A percentile compares a stretch with the other conserved stretches of the same genome.
Evolutionary conservation across 2,329 filamentous ascomycete species (phyloP).

Genomic region (Fusarium sacchari): DNA sequence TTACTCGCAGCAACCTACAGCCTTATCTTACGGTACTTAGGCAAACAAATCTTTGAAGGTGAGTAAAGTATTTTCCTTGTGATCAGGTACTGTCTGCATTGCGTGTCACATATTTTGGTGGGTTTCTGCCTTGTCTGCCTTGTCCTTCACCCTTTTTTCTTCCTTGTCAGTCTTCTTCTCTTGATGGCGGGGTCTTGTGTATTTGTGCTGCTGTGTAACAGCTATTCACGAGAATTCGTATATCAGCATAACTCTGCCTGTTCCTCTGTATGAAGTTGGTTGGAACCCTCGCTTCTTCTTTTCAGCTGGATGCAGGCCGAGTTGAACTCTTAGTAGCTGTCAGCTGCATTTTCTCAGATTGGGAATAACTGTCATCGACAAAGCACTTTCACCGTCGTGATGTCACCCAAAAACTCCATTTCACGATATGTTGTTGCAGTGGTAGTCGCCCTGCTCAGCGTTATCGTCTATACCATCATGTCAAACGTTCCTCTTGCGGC

Average conservation of each 20-base stretch:
- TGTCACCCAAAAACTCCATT: conserved; percentile 9
- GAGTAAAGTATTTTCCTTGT: conserved; percentile 36
- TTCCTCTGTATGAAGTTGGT: neutral
- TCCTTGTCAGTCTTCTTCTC: neutral
- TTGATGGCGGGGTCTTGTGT: conserved; percentile 28
- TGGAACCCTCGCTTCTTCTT: neutral
- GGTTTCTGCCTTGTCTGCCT: conserved; percentile 35
- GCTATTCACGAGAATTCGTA: conserved; percentile 17
- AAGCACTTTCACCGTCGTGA: conserved; percentile 15
- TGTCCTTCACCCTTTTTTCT: conserved; percentile 1
- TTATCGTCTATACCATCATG: conserved; percentile 17
- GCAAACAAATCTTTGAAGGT: conserved; percentile 40
- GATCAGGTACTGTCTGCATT: conserved; percentile 34
- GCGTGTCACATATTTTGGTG: conserved; percentile 6
- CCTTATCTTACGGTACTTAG: conserved; percentile 23
- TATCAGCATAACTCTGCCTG: conserved; percentile 11
- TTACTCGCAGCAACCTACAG: conserved; percentile 35
- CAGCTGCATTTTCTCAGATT: neutral
- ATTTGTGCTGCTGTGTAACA: conserved; percentile 21
- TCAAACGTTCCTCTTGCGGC: neutral
- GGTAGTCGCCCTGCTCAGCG: conserved; percentile 39
- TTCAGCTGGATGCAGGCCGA: neutral
- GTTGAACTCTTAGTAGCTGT: neutral
- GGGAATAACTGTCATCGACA: neutral
- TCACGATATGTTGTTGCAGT: conserved; percentile 28